Evolutionary conservation across 2,329 filamentous ascomycete genomes (phyloP), one percentile per base, ranked within the genome.

Genomic region (Colletotrichum abscissum): DNA sequence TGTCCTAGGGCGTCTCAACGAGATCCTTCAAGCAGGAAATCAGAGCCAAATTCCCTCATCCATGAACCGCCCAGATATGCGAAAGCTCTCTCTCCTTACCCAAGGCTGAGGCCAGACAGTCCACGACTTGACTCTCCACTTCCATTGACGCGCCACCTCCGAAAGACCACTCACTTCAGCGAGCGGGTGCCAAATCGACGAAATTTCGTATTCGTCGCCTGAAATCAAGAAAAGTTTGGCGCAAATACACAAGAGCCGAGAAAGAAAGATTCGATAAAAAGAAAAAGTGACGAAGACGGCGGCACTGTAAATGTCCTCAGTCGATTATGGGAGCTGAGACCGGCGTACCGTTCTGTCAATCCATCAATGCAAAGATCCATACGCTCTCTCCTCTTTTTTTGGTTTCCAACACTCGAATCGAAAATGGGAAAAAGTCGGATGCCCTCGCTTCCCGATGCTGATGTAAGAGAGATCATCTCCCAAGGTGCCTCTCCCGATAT

Each of bases 401-500:
- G 24, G 22, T 72, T 72, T 69, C 59, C 70, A 69, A 72, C 33
- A n/a, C 63, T 14, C 5, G n/a, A 24, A 19, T 38, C 16, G 33
- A 11, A 19, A 30, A 33, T 16, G 42, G 54, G 14, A 24, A 56
- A 46, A 65, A n/a, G n/a, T 22, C 28, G 54, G 33, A 73, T 73
- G 60, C 49, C 60, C 70, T 73, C 70, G 67, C 70, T 70, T 64
- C 54, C 60, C 56, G 52, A 73, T 73, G 70, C 67, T 64, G 24
- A 65, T 60, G 59, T 54, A n/a, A 14, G 12, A 46, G 24, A 42
- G 22, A 55, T 28, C 5, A 33, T 16, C 38, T 26, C 38, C 46
- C 54, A 59, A n/a, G 11, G 54, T 28, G 38, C 28, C 65, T 24
- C 57, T 8, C 14, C 56, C 30, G 66, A 59, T 63, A 46, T 42